phyloP scores from a whole-genome alignment of 2,329 filamentous ascomycete genomes.

The Aspergillus unguis region DNA sequence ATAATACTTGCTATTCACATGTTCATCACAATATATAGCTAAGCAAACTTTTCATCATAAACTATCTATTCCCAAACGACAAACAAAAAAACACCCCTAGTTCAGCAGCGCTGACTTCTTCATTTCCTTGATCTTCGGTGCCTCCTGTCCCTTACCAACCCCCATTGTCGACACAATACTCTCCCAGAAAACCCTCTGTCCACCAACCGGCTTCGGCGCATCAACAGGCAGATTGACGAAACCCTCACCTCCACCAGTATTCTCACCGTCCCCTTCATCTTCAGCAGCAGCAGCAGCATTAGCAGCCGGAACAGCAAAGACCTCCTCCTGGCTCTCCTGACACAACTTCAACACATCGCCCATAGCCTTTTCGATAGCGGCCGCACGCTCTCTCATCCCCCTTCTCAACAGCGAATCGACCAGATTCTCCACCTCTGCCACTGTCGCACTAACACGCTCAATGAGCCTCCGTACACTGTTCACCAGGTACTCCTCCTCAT shows the following conservation, averaged over 20 bases:
- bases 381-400: constrained; percentile 82
- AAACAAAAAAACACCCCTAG: constrained; percentile 13
- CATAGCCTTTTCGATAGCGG: constrained; percentile 71
- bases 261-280: constrained; percentile 24
- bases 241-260: constrained; percentile 19
- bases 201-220: constrained; percentile 15
- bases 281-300: constrained; percentile 7
- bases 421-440: constrained; percentile 69
- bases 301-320: constrained; percentile 52
- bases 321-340: constrained; percentile 62
- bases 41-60: constrained; percentile 1
- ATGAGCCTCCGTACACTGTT: constrained; percentile 80
- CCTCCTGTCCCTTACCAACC: constrained; percentile 39
- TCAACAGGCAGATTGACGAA: background rate
- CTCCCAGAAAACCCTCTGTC: constrained; percentile 41
- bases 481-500: constrained; percentile 95
- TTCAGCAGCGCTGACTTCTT: constrained; percentile 39
- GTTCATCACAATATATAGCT: constrained; percentile 1
- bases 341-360: constrained; percentile 71
- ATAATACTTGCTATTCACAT: background rate
- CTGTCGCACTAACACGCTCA: constrained; percentile 71
- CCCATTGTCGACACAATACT: constrained; percentile 37
- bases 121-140: constrained; percentile 52
- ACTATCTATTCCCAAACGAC: background rate
- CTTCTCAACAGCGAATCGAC: constrained; percentile 74